phyloP scores from a whole-genome alignment of 2,329 filamentous ascomycete species.

The Ophidiomyces ophidiicola region DNA sequence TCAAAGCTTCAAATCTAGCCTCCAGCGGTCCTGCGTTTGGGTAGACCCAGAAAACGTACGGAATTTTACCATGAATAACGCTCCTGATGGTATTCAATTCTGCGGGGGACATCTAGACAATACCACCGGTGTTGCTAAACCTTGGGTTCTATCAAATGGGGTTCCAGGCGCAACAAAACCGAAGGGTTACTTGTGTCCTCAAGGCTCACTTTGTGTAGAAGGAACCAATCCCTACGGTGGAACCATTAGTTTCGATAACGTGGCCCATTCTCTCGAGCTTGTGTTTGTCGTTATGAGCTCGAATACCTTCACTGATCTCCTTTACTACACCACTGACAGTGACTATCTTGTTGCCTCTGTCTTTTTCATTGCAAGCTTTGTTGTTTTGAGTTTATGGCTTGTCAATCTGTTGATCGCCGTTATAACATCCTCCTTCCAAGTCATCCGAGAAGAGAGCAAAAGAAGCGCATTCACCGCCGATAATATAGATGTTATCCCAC shows the following conservation, averaged over 20 bases:
- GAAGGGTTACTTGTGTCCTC: conserved; percentile 83
- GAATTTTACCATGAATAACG: conserved; percentile 33
- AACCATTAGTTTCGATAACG: conserved; percentile 92
- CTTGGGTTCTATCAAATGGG: conserved; percentile 56
- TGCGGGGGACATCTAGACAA: conserved; percentile 72
- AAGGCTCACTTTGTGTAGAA: conserved; percentile 71
- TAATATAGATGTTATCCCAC: conserved; percentile 42
- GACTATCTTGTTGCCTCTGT: conserved; percentile 80
- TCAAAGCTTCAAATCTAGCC: conserved; percentile 83
- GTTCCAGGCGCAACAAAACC: conserved; percentile 37
- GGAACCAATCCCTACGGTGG: conserved; percentile 65
- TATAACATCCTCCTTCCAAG: conserved; percentile 95
- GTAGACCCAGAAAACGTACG: conserved; percentile 44
- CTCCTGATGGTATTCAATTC: conserved; percentile 56
- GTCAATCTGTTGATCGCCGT: conserved; percentile 91
- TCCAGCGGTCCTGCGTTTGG: conserved; percentile 69
- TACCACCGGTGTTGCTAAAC: conserved; percentile 43
- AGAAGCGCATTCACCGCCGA: conserved; percentile 82
- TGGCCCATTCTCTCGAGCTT: conserved; percentile 77
- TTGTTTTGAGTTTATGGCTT: conserved; percentile 92
- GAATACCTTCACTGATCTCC: conserved; percentile 88
- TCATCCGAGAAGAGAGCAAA: conserved; percentile 92
- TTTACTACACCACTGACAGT: conserved; percentile 85
- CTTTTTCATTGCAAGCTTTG: conserved; percentile 59
- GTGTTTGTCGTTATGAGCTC: conserved; percentile 98